phyloP scores from a whole-genome alignment of 495 filamentous ascomycete species.

The Hypoxylon lenormandii region DNA sequence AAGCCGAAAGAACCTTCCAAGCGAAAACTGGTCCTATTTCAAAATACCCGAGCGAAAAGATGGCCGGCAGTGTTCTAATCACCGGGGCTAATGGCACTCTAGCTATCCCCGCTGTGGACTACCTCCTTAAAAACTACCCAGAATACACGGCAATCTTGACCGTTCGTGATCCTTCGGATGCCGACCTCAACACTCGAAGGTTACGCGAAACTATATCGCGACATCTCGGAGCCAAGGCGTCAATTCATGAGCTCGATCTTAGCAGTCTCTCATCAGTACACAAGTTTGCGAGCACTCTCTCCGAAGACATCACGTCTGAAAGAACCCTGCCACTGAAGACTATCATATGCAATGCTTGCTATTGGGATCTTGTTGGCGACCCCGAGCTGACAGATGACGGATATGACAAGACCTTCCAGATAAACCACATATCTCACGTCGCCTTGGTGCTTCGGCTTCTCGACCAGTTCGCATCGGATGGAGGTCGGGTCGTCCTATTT shows the following conservation, averaged over 20 bases:
- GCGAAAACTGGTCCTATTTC: too few relatives aligned
- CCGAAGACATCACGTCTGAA: slow-evolving; percentile 45
- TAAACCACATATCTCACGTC: slow-evolving; percentile 29
- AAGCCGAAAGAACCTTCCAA: too few relatives aligned
- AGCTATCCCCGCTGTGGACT: slow-evolving; percentile 57
- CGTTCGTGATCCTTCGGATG: slow-evolving; percentile 56
- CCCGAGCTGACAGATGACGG: slow-evolving; percentile 56
- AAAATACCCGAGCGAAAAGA: not conserved
- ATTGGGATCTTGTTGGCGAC: slow-evolving; percentile 56
- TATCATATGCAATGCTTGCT: slow-evolving; percentile 62
- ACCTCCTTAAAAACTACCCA: slow-evolving; percentile 57
- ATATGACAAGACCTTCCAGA: slow-evolving; percentile 61
- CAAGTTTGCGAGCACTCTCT: slow-evolving; percentile 49
- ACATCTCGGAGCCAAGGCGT: slow-evolving; percentile 47
- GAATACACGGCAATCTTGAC: slow-evolving; percentile 56
- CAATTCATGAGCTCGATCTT: slow-evolving; percentile 58
- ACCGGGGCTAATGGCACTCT: slow-evolving; percentile 65
- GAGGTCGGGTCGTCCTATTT: slow-evolving; percentile 57
- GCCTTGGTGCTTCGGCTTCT: slow-evolving; percentile 40
- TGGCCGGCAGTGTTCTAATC: slow-evolving; percentile 58
- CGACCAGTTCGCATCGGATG: slow-evolving; percentile 50
- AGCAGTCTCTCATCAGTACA: slow-evolving; percentile 51
- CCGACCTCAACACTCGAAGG: slow-evolving; percentile 58
- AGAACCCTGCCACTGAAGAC: slow-evolving; percentile 51
- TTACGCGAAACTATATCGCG: slow-evolving; percentile 52